A percentile compares a stretch with the other conserved stretches of the same genome.
These are phyloP conservation scores for Candida silvatica DNA, from an alignment of 805 yeast genomes.

Conservation along the genomic window DNA sequence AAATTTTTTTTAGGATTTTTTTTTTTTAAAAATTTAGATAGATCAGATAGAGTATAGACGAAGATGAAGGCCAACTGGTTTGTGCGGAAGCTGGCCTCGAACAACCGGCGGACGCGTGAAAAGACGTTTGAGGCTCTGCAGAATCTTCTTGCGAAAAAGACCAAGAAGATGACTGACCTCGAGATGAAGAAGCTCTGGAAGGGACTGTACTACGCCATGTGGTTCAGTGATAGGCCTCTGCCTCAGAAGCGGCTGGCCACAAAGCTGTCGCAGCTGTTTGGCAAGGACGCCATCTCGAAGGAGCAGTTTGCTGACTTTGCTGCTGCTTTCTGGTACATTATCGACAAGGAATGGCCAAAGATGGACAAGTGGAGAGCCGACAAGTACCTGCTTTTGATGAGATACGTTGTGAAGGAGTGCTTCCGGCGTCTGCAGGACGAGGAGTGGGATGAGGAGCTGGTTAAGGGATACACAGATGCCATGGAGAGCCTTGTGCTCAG, in stretches of 20 bases:
- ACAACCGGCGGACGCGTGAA: slow-evolving; percentile 67
- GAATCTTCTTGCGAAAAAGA: slow-evolving; percentile 41
- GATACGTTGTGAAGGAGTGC: slow-evolving; percentile 64
- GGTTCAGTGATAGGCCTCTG: slow-evolving; percentile 91
- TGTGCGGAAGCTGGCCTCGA: slow-evolving; percentile 78
- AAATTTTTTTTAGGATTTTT: too few relatives aligned
- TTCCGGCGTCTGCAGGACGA: slow-evolving; percentile 45
- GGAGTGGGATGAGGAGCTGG: slow-evolving; percentile 44
- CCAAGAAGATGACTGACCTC: slow-evolving; percentile 32
- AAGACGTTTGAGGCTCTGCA: slow-evolving; percentile 60
- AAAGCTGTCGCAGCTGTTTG: slow-evolving; percentile 50
- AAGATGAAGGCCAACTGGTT: slow-evolving; percentile 39
- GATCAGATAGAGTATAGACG: too few relatives aligned
- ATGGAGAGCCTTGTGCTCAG: slow-evolving; percentile 29
- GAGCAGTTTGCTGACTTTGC: slow-evolving; percentile 43
- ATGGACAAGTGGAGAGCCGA: slow-evolving; percentile 85
- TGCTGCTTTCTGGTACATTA: slow-evolving; percentile 73
- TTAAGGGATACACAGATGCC: slow-evolving; percentile 36
- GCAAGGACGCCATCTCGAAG: slow-evolving; percentile 32
- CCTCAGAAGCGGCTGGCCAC: slow-evolving; percentile 84
- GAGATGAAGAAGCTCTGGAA: slow-evolving; percentile 88
- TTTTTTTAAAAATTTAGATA: too few relatives aligned
- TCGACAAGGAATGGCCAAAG: slow-evolving; percentile 72
- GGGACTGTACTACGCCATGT: slow-evolving; percentile 92
- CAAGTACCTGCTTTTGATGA: slow-evolving; percentile 72